Conservation (phyloP, 768 basidiomycete species). For the Suillus subaureus region DNA sequence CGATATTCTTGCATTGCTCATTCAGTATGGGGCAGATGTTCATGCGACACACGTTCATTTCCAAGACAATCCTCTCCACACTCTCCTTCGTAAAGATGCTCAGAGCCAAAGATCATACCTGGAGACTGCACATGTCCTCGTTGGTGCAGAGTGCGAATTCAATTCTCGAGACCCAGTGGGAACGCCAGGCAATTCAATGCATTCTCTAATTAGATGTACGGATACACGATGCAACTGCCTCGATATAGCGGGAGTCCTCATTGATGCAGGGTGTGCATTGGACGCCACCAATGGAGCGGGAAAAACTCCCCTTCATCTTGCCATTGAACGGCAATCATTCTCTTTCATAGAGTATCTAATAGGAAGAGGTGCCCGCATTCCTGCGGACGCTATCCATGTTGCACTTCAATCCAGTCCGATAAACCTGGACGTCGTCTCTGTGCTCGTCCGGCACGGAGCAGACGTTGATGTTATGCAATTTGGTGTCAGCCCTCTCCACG, state of each 20-base stretch:
- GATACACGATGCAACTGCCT: neutral
- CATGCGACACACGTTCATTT: neutral
- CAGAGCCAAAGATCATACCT: neutral
- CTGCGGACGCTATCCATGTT: neutral
- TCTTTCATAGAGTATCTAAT: constrained; percentile 1
- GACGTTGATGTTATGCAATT: neutral
- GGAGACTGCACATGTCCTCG: constrained; percentile 8
- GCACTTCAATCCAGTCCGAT: neutral
- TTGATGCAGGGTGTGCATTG: neutral
- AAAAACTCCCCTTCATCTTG: neutral
- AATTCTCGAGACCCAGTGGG: neutral
- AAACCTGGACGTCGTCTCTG: neutral
- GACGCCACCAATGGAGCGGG: neutral
- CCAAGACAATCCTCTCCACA: neutral
- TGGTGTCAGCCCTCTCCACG: neutral
- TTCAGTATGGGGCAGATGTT: neutral
- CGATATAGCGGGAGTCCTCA: neutral
- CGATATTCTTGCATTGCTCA: neutral
- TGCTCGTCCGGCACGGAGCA: neutral
- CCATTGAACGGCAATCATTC: neutral
- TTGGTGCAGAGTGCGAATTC: constrained; percentile 14
- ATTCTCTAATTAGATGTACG: neutral
- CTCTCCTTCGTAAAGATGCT: neutral
- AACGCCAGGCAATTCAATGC: neutral
- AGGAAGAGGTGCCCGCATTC: neutral